These are phyloP conservation scores for Tolypocladium sp. DNA, from an alignment of 2,329 filamentous ascomycete genomes.

Conservation along the genomic window DNA sequence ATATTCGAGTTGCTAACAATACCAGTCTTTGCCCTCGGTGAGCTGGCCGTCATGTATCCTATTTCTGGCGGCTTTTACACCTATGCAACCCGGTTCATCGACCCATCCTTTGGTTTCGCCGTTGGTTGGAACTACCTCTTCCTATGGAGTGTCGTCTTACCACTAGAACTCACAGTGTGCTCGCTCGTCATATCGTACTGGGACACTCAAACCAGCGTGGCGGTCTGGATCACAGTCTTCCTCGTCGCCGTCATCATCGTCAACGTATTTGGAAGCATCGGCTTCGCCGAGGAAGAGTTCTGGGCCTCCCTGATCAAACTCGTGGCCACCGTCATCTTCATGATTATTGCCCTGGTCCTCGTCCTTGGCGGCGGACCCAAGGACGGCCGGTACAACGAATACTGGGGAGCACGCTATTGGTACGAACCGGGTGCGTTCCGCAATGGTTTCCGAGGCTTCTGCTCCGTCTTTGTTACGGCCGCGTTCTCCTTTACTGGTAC, in stretches of 20 bases:
- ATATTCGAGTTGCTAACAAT: background rate
- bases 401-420: slow-evolving; percentile 34
- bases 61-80: slow-evolving; percentile 56
- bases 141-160: slow-evolving; percentile 41
- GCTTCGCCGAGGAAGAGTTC: slow-evolving; percentile 48
- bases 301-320: slow-evolving; percentile 47
- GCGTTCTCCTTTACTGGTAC: slow-evolving; percentile 62
- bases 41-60: slow-evolving; percentile 52
- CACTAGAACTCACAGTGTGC: slow-evolving; percentile 41
- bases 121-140: slow-evolving; percentile 38
- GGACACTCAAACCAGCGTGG: slow-evolving; percentile 34
- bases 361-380: slow-evolving; percentile 48
- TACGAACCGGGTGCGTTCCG: slow-evolving; percentile 45
- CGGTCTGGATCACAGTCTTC: slow-evolving; percentile 46
- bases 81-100: slow-evolving; percentile 52
- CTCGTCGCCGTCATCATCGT: slow-evolving; percentile 37
- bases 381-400: slow-evolving; percentile 27
- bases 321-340: slow-evolving; percentile 48
- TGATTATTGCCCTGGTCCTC: slow-evolving; percentile 49
- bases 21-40: slow-evolving; percentile 49
- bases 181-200: slow-evolving; percentile 43
- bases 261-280: slow-evolving; percentile 46
- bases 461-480: slow-evolving; percentile 59
- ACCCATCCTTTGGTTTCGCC: slow-evolving; percentile 50
- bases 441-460: slow-evolving; percentile 62